Evolutionary conservation across 1,284 basidiomycete genomes (phyloP).

Genomic region (Wallemia hederae): DNA sequence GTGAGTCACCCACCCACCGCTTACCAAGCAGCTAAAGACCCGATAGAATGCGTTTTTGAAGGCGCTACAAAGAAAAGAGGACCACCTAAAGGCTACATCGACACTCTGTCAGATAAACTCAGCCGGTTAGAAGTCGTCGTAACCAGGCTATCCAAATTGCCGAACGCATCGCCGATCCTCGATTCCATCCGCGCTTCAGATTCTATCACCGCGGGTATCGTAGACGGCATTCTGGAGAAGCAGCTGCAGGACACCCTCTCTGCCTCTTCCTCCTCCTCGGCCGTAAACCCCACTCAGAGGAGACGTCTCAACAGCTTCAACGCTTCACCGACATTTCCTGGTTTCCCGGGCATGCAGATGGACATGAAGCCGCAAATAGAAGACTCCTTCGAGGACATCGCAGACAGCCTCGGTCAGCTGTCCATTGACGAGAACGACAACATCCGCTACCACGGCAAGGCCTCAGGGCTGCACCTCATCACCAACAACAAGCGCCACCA

Average conservation of each 20-base stretch:
- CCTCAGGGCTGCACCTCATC: slow-evolving; percentile 35
- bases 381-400: slow-evolving; percentile 20
- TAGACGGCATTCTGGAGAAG: neutral
- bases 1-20: neutral
- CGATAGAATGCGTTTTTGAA: neutral
- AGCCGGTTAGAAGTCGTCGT: neutral
- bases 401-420: slow-evolving; percentile 46
- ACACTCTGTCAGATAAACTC: neutral
- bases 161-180: neutral
- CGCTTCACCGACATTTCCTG: too few relatives aligned
- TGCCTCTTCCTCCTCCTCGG: neutral
- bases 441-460: slow-evolving; percentile 19
- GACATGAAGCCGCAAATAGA: neutral
- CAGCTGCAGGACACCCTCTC: neutral
- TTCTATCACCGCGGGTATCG: neutral
- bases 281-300: neutral
- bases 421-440: slow-evolving; percentile 58
- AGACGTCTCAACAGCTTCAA: neutral
- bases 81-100: slow-evolving; percentile 1
- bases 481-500: slow-evolving; percentile 35
- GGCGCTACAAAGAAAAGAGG: neutral
- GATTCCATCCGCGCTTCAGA: neutral
- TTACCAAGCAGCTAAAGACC: neutral
- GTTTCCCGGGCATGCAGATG: too few relatives aligned
- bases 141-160: neutral